Conservation (phyloP, 768 basidiomycete species). For the Chalciporus piperatus region DNA sequence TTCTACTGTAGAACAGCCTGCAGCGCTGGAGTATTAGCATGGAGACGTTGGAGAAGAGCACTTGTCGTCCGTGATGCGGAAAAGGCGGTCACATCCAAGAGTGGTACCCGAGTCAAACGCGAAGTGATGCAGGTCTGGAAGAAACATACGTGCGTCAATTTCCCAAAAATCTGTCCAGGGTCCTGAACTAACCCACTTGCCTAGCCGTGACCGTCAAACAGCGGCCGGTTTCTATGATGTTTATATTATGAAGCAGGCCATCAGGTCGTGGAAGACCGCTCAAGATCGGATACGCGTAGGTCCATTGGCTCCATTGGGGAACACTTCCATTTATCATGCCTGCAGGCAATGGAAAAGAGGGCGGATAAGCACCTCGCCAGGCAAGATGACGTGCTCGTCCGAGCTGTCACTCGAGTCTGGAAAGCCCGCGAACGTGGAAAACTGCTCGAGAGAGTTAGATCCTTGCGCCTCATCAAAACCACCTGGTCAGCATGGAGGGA, state of each 20-base stretch:
- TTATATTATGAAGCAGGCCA: slow-evolving; percentile 41
- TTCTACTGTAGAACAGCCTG: slow-evolving; percentile 40
- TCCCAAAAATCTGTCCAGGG: not conserved
- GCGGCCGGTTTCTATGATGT: slow-evolving; percentile 45
- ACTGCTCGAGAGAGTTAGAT: slow-evolving; percentile 52
- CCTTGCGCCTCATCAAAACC: slow-evolving; percentile 42
- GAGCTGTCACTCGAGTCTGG: slow-evolving; percentile 63
- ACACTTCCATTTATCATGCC: slow-evolving; percentile 10
- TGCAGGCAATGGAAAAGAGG: slow-evolving; percentile 54
- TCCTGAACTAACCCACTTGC: slow-evolving; percentile 3
- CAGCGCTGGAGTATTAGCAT: slow-evolving; percentile 39
- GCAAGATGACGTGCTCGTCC: slow-evolving; percentile 56
- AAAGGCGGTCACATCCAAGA: slow-evolving; percentile 40
- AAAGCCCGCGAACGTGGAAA: slow-evolving; percentile 63
- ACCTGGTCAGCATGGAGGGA: slow-evolving; percentile 51
- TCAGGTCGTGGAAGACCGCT: slow-evolving; percentile 57
- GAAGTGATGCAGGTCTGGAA: slow-evolving; percentile 57
- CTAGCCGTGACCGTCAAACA: slow-evolving; percentile 42
- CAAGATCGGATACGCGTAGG: slow-evolving; percentile 50
- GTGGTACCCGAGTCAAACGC: slow-evolving; percentile 48
- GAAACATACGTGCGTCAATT: slow-evolving; percentile 46
- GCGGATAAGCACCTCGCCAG: slow-evolving; percentile 55
- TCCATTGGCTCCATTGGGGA: slow-evolving; percentile 4
- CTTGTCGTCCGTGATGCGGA: slow-evolving; percentile 45
- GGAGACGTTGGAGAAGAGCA: slow-evolving; percentile 57